Evolutionary conservation across 1,139 yeast species (phyloP).

Genomic region (Candida pseudoviswanathii): DNA sequence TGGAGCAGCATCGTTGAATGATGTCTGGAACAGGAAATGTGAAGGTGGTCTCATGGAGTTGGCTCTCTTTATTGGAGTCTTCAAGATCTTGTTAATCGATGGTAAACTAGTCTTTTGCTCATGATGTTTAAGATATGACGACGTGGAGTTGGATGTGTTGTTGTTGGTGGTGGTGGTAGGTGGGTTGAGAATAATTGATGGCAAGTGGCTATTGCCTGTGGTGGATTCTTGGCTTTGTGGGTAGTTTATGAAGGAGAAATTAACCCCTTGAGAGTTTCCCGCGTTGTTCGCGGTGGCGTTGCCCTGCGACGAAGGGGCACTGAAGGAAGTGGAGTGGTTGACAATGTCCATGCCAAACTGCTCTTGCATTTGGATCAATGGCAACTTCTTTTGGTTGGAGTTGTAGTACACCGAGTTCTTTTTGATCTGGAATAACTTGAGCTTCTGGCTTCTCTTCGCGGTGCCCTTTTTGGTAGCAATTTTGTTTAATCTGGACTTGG

Average conservation of each 20-base stretch:
- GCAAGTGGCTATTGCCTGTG: constrained; percentile 5
- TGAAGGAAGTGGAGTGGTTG: constrained; percentile 5
- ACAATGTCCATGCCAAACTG: constrained; percentile 11
- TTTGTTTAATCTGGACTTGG: constrained; percentile 20
- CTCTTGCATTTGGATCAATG: constrained; percentile 13
- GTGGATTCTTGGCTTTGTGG: constrained; percentile 3
- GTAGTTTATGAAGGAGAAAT: constrained; percentile 7
- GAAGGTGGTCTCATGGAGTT: constrained; percentile 24
- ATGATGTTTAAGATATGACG: constrained; percentile 9
- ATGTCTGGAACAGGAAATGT: constrained; percentile 17
- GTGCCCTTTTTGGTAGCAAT: constrained; percentile 23
- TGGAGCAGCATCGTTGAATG: constrained; percentile 17
- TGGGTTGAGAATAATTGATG: constrained; percentile 16
- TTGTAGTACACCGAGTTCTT: constrained; percentile 31
- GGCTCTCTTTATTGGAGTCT: constrained; percentile 46
- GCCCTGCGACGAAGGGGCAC: constrained; percentile 2
- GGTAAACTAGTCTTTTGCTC: constrained; percentile 26
- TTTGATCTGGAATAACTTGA: constrained; percentile 38
- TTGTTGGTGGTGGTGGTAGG: constrained; percentile 4
- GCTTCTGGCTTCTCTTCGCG: constrained; percentile 19
- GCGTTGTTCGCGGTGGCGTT: not conserved
- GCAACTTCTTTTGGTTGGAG: constrained; percentile 15
- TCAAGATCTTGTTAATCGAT: constrained; percentile 46
- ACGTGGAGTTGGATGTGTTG: constrained; percentile 1
- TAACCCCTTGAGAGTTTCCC: not conserved